These are phyloP conservation scores for Trichocomaceae sp. DNA, from an alignment of 2,329 filamentous ascomycete species.

Conservation along the genomic window DNA sequence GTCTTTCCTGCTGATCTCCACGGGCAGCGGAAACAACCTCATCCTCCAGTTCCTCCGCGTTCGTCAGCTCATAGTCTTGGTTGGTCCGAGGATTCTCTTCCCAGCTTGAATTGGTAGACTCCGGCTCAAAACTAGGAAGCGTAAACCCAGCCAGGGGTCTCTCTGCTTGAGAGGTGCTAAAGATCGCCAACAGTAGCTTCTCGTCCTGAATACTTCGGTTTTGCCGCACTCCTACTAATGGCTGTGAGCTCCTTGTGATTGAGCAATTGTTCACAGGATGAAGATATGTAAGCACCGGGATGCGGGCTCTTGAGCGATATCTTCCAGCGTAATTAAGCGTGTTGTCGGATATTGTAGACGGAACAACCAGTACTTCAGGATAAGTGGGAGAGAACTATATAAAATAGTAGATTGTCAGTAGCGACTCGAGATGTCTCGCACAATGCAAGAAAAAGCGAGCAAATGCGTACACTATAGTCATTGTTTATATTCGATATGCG, in stretches of 20 bases:
- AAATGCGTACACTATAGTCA: constrained; percentile 59
- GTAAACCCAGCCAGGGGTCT: constrained; percentile 36
- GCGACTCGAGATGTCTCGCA: background rate
- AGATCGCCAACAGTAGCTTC: constrained; percentile 85
- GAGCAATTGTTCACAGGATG: constrained; percentile 95
- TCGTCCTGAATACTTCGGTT: constrained; percentile 95
- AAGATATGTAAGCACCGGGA: constrained; percentile 88
- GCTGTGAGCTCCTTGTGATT: constrained; percentile 91
- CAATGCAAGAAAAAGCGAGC: background rate
- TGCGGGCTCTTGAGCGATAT: constrained; percentile 81
- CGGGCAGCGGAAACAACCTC: constrained; percentile 54
- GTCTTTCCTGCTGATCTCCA: constrained; percentile 54
- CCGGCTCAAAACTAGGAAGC: constrained; percentile 35
- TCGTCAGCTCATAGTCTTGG: constrained; percentile 49
- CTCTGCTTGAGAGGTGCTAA: constrained; percentile 60
- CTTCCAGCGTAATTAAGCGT: constrained; percentile 86
- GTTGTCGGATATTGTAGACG: constrained; percentile 88
- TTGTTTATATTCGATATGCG: constrained; percentile 82
- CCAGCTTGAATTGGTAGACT: constrained; percentile 45
- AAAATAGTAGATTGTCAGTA: background rate
- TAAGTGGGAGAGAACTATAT: constrained; percentile 80
- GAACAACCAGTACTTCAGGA: constrained; percentile 75
- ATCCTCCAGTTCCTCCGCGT: constrained; percentile 62
- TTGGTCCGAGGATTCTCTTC: constrained; percentile 40
- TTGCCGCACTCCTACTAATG: constrained; percentile 74